Conservation (phyloP, 2,329 filamentous ascomycete genomes). For the Endocalyx cinctus region DNA sequence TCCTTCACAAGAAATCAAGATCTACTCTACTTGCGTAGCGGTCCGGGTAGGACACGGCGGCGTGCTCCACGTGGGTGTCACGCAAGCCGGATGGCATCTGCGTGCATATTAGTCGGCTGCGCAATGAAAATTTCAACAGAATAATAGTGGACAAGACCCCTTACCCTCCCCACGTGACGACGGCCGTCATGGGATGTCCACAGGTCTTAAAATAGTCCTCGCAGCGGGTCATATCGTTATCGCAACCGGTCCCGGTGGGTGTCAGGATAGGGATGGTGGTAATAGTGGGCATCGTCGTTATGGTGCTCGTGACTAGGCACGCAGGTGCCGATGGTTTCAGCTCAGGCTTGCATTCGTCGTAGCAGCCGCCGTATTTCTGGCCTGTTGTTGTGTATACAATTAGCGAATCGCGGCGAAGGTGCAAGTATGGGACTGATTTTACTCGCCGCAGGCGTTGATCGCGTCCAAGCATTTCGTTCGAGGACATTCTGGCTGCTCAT, state of each 20-base stretch:
- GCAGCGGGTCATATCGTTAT: no score
- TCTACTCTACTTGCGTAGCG: slow-evolving; percentile 1
- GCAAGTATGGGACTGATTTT: background rate
- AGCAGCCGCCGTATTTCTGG: slow-evolving; percentile 13
- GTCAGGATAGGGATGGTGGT: slow-evolving; percentile 1
- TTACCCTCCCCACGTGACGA: slow-evolving; percentile 17
- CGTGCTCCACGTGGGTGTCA: slow-evolving; percentile 10
- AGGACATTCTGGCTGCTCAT: slow-evolving; percentile 7
- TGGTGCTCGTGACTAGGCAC: slow-evolving; percentile 9
- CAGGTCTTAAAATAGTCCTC: slow-evolving; percentile 18
- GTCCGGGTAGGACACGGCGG: slow-evolving; percentile 10
- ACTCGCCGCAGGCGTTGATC: slow-evolving; percentile 12
- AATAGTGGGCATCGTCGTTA: slow-evolving; percentile 1
- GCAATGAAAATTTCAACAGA: background rate
- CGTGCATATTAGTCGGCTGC: slow-evolving; percentile 2
- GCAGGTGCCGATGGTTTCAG: slow-evolving; percentile 6
- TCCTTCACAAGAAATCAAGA: background rate
- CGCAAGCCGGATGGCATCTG: slow-evolving; percentile 12
- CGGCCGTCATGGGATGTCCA: slow-evolving; percentile 18
- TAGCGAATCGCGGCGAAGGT: background rate
- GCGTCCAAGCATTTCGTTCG: slow-evolving; percentile 13
- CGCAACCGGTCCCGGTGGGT: background rate
- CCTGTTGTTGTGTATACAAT: slow-evolving; percentile 4
- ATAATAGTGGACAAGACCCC: slow-evolving; percentile 1
- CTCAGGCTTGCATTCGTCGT: slow-evolving; percentile 12